Percentiles rank a stretch among this genome's conserved stretches.
phyloP scores from a whole-genome alignment of 2,329 filamentous ascomycete genomes.

The Aspergillus sp. region DNA sequence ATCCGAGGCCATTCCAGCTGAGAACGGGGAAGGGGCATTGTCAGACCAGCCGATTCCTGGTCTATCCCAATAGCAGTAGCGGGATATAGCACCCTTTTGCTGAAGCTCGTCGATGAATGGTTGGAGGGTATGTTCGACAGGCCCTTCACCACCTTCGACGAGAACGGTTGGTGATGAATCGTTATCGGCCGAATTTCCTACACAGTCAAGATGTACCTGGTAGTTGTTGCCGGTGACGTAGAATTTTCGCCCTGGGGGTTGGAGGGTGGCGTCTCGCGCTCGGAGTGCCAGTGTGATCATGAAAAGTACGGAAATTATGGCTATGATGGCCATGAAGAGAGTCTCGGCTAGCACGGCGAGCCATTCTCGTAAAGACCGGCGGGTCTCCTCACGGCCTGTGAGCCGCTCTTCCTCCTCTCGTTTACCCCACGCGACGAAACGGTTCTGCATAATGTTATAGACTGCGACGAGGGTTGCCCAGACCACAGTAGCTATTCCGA shows the following conservation, averaged over 20 bases:
- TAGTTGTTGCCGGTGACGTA: conserved; percentile 84
- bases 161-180: conserved; percentile 70
- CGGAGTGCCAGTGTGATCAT: conserved; percentile 79
- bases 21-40: conserved; percentile 89
- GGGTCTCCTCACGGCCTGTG: conserved; percentile 83
- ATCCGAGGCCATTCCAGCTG: conserved; percentile 88
- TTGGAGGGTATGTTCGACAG: conserved; percentile 77
- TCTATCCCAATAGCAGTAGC: conserved; percentile 95
- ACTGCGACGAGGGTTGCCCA: conserved; percentile 79
- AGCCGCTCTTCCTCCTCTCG: conserved; percentile 87
- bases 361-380: conserved; percentile 83
- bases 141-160: conserved; percentile 77
- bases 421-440: conserved; percentile 88
- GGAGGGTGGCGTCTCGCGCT: conserved; percentile 72
- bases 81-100: conserved; percentile 75
- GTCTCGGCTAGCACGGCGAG: conserved; percentile 73
- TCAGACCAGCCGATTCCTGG: conserved; percentile 88
- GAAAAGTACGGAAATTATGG: conserved; percentile 69
- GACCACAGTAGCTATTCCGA: conserved; percentile 79
- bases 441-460: conserved; percentile 77
- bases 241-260: conserved; percentile 71
- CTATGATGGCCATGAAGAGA: conserved; percentile 67
- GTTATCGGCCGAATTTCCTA: conserved; percentile 58
- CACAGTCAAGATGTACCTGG: conserved; percentile 79
- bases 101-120: conserved; percentile 74